phyloP scores from a whole-genome alignment of 1,284 basidiomycete genomes.

The Ganoderma boninense region DNA sequence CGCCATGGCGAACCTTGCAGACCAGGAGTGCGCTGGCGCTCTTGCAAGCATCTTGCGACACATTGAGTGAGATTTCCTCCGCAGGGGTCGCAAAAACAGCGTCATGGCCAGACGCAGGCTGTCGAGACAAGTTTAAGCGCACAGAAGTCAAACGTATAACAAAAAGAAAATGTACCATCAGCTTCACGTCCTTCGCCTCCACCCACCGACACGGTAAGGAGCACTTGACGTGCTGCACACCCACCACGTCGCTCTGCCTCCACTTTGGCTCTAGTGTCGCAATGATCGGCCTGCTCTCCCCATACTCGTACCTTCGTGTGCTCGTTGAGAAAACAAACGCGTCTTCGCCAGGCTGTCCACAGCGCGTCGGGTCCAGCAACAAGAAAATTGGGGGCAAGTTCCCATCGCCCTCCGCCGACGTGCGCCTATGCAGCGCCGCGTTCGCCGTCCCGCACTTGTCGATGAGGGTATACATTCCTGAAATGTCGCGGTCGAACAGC shows the following conservation, averaged over 20 bases:
- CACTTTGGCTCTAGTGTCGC: constrained; percentile 77
- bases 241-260: constrained; percentile 71
- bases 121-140: constrained; percentile 13
- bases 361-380: constrained; percentile 86
- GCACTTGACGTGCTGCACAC: constrained; percentile 60
- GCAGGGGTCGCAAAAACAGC: constrained; percentile 75
- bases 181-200: constrained; percentile 48
- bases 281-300: constrained; percentile 80
- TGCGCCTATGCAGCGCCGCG: constrained; percentile 80
- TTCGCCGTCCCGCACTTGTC: constrained; percentile 93
- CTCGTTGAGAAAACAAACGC: constrained; percentile 85
- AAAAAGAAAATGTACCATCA: constrained; percentile 55
- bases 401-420: constrained; percentile 50
- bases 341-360: constrained; percentile 76
- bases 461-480: constrained; percentile 81
- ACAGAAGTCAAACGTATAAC: not conserved
- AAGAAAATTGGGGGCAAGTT: constrained; percentile 77
- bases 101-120: constrained; percentile 64
- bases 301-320: constrained; percentile 81
- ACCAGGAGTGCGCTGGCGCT: constrained; percentile 82
- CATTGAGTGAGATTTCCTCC: constrained; percentile 59
- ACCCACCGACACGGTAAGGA: constrained; percentile 75
- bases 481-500: constrained; percentile 82
- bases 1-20: constrained; percentile 74
- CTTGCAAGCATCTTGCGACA: constrained; percentile 68